A percentile compares a stretch with the other conserved stretches of the same genome.
Conservation (phyloP, 257 asterid genomes). For the Coffea eugenioides region DNA sequence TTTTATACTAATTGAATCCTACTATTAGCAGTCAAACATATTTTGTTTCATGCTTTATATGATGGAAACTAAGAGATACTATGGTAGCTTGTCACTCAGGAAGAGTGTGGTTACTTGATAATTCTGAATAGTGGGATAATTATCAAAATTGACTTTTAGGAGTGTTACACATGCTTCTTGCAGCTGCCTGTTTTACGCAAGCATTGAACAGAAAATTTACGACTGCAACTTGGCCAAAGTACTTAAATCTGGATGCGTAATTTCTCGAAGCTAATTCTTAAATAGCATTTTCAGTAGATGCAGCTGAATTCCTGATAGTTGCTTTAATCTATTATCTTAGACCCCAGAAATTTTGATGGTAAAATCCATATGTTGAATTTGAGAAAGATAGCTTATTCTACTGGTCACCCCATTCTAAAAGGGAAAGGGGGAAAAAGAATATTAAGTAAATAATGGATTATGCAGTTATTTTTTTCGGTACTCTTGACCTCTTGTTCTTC, state of each 20-base stretch:
- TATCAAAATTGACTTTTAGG: neutral
- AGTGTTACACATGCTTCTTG: neutral
- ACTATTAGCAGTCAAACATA: neutral
- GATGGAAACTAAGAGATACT: neutral
- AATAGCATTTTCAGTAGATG: neutral
- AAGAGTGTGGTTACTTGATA: neutral
- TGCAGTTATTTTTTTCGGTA: neutral
- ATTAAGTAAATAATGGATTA: neutral
- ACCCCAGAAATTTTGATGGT: neutral
- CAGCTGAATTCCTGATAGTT: neutral
- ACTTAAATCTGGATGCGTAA: neutral
- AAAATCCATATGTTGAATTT: neutral
- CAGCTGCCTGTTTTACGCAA: neutral
- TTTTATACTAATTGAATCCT: neutral
- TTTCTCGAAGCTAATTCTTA: neutral
- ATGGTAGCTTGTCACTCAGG: neutral
- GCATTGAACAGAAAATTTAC: neutral
- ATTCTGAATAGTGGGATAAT: neutral
- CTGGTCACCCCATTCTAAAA: neutral
- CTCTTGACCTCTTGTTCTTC: conserved; percentile 4
- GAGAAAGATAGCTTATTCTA: neutral
- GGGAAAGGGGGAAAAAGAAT: neutral
- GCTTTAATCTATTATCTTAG: neutral
- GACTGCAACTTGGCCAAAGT: neutral
- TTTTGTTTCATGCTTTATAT: neutral